These are phyloP conservation scores for Leccinum ponderosum DNA, from an alignment of 1,284 basidiomycete species.

Conservation along the genomic window DNA sequence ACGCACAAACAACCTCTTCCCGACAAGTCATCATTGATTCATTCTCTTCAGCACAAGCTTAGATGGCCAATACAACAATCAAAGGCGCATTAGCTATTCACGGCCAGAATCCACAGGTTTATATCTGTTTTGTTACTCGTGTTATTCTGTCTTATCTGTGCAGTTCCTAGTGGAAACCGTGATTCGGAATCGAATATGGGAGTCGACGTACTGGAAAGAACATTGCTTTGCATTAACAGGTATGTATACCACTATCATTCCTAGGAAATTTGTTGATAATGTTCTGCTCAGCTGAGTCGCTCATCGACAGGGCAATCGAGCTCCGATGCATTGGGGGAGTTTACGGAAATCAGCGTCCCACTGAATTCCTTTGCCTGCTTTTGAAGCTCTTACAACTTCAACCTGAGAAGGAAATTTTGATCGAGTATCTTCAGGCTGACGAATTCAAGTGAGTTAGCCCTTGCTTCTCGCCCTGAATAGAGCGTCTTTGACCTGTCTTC, in stretches of 20 bases:
- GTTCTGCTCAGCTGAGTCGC: constrained; percentile 67
- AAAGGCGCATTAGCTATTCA: constrained; percentile 84
- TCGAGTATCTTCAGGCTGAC: constrained; percentile 93
- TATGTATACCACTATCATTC: constrained; percentile 31
- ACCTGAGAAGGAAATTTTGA: constrained; percentile 93
- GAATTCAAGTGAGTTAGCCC: constrained; percentile 90
- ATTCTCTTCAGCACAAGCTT: not conserved
- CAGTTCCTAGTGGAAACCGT: constrained; percentile 97
- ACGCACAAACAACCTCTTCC: constrained; percentile 19
- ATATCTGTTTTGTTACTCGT: constrained; percentile 3
- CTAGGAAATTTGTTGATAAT: constrained; percentile 1
- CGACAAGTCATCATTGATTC: not conserved
- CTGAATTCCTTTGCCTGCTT: constrained; percentile 88
- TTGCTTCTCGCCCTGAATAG: not conserved
- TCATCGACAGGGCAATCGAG: constrained; percentile 92
- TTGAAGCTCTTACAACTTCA: constrained; percentile 96
- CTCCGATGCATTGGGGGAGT: constrained; percentile 89
- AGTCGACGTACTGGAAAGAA: constrained; percentile 96
- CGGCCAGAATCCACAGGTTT: constrained; percentile 90
- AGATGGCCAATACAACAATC: constrained; percentile 90
- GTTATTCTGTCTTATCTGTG: constrained; percentile 30
- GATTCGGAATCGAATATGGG: constrained; percentile 95
- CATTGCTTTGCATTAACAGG: constrained; percentile 93
- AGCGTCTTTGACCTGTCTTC: constrained; percentile 1
- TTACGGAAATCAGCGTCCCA: constrained; percentile 90